Percentiles rank a stretch among this genome's conserved stretches.
Evolutionary conservation across 306 rosid genomes (phyloP).

Genomic region (Sesbania bispinosa): DNA sequence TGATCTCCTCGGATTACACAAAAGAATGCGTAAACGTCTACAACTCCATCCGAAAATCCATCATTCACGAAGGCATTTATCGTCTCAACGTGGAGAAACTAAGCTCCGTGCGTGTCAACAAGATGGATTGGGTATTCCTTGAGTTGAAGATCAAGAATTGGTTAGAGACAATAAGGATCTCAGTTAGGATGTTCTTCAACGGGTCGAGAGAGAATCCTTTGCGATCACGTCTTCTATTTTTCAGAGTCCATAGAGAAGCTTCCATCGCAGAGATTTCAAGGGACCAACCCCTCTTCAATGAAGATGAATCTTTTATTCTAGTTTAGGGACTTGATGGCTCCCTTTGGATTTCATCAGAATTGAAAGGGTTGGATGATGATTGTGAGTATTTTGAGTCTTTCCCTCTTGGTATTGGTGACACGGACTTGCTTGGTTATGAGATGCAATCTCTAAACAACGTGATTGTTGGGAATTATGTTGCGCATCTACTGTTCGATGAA

Average conservation of each 20-base stretch:
- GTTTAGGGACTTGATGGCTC: too few species aligned
- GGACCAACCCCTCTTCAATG: too few species aligned
- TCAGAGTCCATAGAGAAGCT: conserved; percentile 56
- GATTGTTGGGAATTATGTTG: too few species aligned
- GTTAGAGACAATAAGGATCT: conserved; percentile 53
- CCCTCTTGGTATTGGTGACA: too few species aligned
- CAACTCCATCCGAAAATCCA: conserved; percentile 57
- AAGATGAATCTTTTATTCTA: too few species aligned
- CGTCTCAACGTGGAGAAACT: conserved; percentile 50
- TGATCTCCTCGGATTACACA: conserved; percentile 70
- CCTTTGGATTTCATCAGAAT: too few species aligned
- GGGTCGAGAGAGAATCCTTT: conserved; percentile 77
- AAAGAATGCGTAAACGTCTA: conserved; percentile 67
- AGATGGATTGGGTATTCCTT: conserved; percentile 52
- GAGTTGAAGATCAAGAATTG: conserved; percentile 53
- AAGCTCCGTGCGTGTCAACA: conserved; percentile 45
- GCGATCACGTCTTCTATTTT: conserved; percentile 56
- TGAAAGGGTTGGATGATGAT: too few species aligned
- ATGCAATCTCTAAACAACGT: too few species aligned
- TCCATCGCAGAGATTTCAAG: conserved; percentile 60
- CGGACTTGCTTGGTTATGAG: too few species aligned
- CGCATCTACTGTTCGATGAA: too few species aligned
- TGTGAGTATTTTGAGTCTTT: too few species aligned
- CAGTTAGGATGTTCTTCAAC: conserved; percentile 47
- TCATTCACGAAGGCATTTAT: conserved; percentile 63